These are phyloP conservation scores for Melocanna baccifera DNA, from an alignment of 176 grass and related monocot genomes.

Conservation along the genomic window DNA sequence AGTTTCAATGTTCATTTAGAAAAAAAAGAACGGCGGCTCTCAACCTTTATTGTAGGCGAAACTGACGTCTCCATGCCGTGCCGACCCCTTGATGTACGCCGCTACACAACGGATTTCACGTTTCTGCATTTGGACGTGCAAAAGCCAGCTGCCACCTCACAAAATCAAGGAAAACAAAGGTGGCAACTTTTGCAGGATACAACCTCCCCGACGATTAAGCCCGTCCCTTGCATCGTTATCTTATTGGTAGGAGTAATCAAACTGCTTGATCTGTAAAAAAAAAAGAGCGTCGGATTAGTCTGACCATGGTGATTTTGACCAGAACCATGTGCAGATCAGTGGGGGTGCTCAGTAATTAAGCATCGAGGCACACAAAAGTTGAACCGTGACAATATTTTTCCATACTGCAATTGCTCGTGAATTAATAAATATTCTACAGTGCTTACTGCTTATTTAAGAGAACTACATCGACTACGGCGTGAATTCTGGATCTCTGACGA, in stretches of 20 bases:
- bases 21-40: too few species aligned
- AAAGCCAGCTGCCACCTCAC: background rate
- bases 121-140: slow-evolving; percentile 10
- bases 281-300: background rate
- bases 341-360: background rate
- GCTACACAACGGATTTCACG: slow-evolving; percentile 17
- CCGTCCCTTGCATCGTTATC: background rate
- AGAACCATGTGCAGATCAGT: background rate
- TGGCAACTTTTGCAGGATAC: background rate
- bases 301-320: slow-evolving; percentile 23
- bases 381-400: background rate
- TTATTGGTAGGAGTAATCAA: background rate
- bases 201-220: slow-evolving; percentile 18
- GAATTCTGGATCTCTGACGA: background rate
- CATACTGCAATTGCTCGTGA: background rate
- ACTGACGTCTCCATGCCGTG: too few species aligned
- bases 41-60: too few species aligned
- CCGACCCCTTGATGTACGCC: background rate
- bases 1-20: background rate
- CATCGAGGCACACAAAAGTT: background rate
- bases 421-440: background rate
- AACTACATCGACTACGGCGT: background rate
- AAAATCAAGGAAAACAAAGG: background rate
- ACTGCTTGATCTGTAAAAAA: background rate
- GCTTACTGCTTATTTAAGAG: background rate